Evolutionary conservation across 768 basidiomycete species (phyloP).

Genomic region (Arthromyces matolae): DNA sequence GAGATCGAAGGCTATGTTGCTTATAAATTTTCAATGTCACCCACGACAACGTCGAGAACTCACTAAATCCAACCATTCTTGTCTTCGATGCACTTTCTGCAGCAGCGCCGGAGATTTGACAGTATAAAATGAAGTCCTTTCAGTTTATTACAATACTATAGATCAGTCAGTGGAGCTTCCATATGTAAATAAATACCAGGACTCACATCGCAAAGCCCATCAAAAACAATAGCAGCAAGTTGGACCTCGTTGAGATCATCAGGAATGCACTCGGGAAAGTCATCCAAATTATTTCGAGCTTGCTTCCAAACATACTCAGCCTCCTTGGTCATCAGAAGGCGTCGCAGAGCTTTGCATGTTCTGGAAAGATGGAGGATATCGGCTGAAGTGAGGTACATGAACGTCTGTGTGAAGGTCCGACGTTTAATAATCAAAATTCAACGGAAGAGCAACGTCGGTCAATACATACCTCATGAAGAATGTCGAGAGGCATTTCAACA

Average conservation of each 20-base stretch:
- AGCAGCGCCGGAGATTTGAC: conserved; percentile 8
- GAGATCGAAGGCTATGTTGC: no score
- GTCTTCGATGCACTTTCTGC: conserved; percentile 6
- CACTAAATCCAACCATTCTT: background rate
- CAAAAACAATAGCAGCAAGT: conserved; percentile 1
- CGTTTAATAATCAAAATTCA: no score
- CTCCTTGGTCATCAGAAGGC: conserved; percentile 18
- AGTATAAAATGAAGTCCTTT: conserved; percentile 7
- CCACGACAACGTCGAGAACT: background rate
- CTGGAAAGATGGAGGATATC: conserved; percentile 38
- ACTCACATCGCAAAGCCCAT: conserved; percentile 7
- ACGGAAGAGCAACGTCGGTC: no score
- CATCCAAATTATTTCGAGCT: conserved; percentile 5
- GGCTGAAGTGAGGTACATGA: conserved; percentile 29
- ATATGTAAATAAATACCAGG: background rate
- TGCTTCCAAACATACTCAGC: conserved; percentile 5
- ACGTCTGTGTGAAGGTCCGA: conserved; percentile 26
- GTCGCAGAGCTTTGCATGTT: conserved; percentile 29
- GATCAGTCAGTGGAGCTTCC: background rate
- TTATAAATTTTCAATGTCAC: no score
- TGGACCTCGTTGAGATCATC: conserved; percentile 8
- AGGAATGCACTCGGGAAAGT: conserved; percentile 10
- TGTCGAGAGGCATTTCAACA: conserved; percentile 28
- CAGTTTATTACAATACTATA: conserved; percentile 3
- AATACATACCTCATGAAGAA: conserved; percentile 26